Conservation (phyloP, 2,329 filamentous ascomycete species). For the Neofusicoccum parvum region DNA sequence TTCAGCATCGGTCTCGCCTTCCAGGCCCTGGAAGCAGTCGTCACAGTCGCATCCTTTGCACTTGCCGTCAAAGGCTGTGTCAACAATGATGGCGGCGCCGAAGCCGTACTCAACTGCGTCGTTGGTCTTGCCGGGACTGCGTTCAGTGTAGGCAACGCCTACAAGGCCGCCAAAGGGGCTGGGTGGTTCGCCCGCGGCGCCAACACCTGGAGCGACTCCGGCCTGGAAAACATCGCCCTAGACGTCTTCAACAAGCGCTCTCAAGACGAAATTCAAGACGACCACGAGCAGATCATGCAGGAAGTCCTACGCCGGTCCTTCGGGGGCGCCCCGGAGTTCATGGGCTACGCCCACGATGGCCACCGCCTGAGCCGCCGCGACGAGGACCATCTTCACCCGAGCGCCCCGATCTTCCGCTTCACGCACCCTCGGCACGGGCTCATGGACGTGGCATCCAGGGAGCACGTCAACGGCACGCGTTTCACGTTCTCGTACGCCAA, state of each 20-base stretch:
- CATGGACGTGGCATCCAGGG: background rate
- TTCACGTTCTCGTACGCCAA: background rate
- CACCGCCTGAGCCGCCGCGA: background rate
- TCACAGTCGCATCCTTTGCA: background rate
- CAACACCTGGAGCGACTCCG: background rate
- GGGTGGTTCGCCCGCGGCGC: background rate
- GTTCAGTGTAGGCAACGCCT: background rate
- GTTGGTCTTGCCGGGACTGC: background rate
- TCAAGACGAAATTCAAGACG: background rate
- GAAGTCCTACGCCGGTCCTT: background rate
- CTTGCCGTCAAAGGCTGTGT: background rate
- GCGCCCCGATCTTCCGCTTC: background rate
- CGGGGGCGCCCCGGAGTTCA: background rate
- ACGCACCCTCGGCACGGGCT: background rate
- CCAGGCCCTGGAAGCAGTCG: background rate
- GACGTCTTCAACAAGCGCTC: background rate
- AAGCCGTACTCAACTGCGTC: background rate
- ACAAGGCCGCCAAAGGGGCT: background rate
- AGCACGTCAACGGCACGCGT: background rate
- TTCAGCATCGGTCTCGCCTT: background rate
- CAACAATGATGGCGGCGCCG: background rate
- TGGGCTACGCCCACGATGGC: background rate
- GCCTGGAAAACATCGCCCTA: background rate
- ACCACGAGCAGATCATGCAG: background rate
- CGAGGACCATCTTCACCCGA: background rate